Conservation (phyloP, 108 stramenopile genomes). For the Ochromonas danica region DNA sequence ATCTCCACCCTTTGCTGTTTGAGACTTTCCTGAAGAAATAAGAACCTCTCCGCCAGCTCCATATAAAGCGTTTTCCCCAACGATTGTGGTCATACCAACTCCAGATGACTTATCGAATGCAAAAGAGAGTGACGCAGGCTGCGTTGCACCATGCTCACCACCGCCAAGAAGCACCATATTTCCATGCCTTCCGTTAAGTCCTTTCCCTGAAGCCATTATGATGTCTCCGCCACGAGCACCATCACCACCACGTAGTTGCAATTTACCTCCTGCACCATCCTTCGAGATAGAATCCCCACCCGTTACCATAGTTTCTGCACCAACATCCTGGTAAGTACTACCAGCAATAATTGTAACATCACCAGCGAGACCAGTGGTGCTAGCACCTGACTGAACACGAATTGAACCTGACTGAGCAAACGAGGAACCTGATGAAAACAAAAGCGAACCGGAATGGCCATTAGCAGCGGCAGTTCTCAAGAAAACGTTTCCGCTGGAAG, state of each 20-base stretch:
- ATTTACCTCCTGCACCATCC: too few species aligned
- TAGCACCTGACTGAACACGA: not conserved
- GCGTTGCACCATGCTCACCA: not conserved
- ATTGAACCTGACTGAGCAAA: not conserved
- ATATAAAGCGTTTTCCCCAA: too few species aligned
- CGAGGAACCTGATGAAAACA: not conserved
- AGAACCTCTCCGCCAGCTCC: not conserved
- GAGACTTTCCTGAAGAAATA: not conserved
- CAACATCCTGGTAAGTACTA: too few species aligned
- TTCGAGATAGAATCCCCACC: too few species aligned
- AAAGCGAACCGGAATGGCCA: not conserved
- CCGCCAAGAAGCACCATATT: not conserved
- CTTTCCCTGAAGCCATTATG: not conserved
- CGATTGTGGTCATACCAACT: too few species aligned
- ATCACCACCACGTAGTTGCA: too few species aligned
- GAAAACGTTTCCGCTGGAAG: not conserved
- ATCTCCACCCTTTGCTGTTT: too few species aligned
- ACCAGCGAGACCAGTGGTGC: not conserved
- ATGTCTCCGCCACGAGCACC: slow-evolving; percentile 7
- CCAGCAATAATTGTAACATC: not conserved
- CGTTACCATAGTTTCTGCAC: too few species aligned
- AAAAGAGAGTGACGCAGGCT: too few species aligned
- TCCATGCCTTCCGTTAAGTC: not conserved
- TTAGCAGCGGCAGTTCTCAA: not conserved
- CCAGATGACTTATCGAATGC: too few species aligned